Conservation (phyloP, 805 yeast species). For the Lipomyces lipofer region DNA sequence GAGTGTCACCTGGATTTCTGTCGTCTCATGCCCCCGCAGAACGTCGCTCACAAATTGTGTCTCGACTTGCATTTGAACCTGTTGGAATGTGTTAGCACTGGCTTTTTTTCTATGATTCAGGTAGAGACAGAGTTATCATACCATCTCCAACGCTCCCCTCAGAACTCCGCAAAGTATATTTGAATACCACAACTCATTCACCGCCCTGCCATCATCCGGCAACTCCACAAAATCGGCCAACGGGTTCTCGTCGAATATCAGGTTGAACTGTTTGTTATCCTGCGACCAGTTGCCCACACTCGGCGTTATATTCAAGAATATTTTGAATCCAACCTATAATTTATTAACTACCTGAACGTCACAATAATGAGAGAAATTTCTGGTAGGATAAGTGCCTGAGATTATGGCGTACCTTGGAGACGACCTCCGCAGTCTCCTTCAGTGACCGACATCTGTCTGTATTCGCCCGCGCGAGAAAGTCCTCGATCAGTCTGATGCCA, state of each 20-base stretch:
- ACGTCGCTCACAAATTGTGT: slow-evolving; percentile 76
- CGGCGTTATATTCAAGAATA: slow-evolving; percentile 83
- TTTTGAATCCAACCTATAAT: slow-evolving; percentile 71
- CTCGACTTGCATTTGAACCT: slow-evolving; percentile 86
- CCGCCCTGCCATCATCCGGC: slow-evolving; percentile 73
- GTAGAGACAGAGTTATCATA: slow-evolving; percentile 4
- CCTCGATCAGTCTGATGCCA: slow-evolving; percentile 88
- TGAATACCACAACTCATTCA: slow-evolving; percentile 84
- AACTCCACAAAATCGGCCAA: slow-evolving; percentile 92
- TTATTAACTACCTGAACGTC: background rate
- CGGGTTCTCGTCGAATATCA: slow-evolving; percentile 81
- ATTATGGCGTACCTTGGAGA: slow-evolving; percentile 51
- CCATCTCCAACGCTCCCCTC: slow-evolving; percentile 88
- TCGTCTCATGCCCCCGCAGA: slow-evolving; percentile 75
- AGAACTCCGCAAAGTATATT: slow-evolving; percentile 87
- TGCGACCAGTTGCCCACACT: slow-evolving; percentile 69
- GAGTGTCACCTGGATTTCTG: slow-evolving; percentile 76
- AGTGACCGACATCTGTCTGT: slow-evolving; percentile 76
- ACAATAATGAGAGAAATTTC: background rate
- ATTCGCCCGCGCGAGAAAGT: slow-evolving; percentile 86
- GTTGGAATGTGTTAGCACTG: background rate
- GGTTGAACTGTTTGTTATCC: slow-evolving; percentile 72
- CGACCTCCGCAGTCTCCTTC: slow-evolving; percentile 82
- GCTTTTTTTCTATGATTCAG: background rate
- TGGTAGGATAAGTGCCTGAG: background rate